Evolutionary conservation across 2,329 filamentous ascomycete species (phyloP), one percentile per base, ranked within the genome.

Genomic region (Dothistroma pini): DNA sequence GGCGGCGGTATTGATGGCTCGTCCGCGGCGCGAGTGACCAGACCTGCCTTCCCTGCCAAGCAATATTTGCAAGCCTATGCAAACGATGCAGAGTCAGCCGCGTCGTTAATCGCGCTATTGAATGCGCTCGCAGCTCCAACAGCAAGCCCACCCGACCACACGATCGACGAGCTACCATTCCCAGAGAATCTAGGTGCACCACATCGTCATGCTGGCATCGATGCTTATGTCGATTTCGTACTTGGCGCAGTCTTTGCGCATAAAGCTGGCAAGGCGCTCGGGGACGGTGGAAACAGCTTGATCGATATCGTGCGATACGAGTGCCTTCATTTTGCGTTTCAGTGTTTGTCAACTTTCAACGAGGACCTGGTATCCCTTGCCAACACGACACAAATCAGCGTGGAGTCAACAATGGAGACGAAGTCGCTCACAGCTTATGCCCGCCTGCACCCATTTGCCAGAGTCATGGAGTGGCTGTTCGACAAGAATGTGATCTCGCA

Each of bases 401-500:
- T 96, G 16, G 92, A 97, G 72, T 78, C 83, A 10, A 85, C 89
- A 16, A 90, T 96, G 66, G 83, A 83, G 48, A 83, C 90, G 4
- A 89, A 88, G 2, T 89, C 90, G 59, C 80, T 97, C 4, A 85
- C 87, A 54, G 83, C 84, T 6, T 99, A 99, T 72, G 86, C 95
- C 61, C 86, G 87, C 25, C 83, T 96, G 57, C 96, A 99, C 76
- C 93, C 96, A 0, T 99, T 97, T 71, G 87, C 90, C 2, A 86
- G 96, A 61, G 88, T 96, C 16, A 97, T 97, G 90, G 95, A 99
- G 72, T 97, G 95, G 92, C 85, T 99, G 76, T 96, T 96, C 76
- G 97, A 96, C 72, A 91, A 96, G 70, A 91, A 89, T 66, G 90
- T 97, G 22, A 86, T 96, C 69, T 85, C 84, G 66, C 85, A 88